These are phyloP conservation scores for Tolypocladium ophioglossoides DNA, from an alignment of 2,329 filamentous ascomycete genomes.

Conservation along the genomic window DNA sequence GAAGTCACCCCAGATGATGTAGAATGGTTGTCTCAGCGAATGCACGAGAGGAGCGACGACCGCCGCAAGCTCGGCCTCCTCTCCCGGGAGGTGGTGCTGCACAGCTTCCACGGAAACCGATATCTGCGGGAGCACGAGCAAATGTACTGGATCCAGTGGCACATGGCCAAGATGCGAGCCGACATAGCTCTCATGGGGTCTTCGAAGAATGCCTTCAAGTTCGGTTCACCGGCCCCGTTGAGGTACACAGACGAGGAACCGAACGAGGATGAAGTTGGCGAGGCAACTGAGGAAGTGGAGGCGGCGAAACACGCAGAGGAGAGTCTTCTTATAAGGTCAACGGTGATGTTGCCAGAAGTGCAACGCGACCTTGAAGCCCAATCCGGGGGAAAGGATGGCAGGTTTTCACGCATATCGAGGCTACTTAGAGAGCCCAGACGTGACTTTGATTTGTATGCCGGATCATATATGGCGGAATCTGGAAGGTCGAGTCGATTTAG, in stretches of 20 bases:
- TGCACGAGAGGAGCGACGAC: constrained; percentile 49
- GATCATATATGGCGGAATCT: background rate
- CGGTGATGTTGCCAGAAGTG: background rate
- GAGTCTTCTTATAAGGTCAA: background rate
- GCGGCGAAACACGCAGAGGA: background rate
- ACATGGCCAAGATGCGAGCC: constrained; percentile 18
- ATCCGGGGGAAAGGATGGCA: background rate
- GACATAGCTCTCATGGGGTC: constrained; percentile 5
- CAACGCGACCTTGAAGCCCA: background rate
- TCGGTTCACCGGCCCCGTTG: constrained; percentile 8
- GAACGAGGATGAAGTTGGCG: constrained; percentile 5
- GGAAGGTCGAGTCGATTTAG: background rate
- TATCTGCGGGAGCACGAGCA: constrained; percentile 54
- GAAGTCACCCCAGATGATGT: constrained; percentile 38
- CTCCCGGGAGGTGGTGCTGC: constrained; percentile 46
- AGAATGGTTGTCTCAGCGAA: constrained; percentile 40
- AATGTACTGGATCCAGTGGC: constrained; percentile 41
- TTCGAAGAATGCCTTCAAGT: constrained; percentile 9
- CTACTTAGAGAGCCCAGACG: background rate
- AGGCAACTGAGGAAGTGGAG: background rate
- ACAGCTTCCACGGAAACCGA: constrained; percentile 46
- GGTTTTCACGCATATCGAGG: background rate
- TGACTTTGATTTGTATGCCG: background rate
- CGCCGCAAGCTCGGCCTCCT: constrained; percentile 47
- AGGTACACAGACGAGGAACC: constrained; percentile 9